Percentiles rank a stretch among this genome's conserved stretches.
These are phyloP conservation scores for Colletotrichum brevisporum DNA, from an alignment of 2,329 filamentous ascomycete species.

Conservation along the genomic window DNA sequence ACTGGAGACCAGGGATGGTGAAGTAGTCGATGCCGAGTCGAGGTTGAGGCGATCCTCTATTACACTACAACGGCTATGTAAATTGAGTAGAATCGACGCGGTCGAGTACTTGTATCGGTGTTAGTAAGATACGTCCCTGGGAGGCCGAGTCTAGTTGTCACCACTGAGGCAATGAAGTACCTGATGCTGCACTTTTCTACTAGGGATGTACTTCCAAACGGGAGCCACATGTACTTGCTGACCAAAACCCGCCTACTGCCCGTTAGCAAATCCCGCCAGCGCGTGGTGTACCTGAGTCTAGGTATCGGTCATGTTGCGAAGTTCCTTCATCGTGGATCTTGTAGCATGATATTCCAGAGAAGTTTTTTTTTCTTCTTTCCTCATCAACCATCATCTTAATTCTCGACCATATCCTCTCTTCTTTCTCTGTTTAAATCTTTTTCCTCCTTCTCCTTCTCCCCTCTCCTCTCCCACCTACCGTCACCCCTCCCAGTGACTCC, in stretches of 20 bases:
- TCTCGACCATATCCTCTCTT: conserved; percentile 23
- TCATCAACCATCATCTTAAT: conserved; percentile 26
- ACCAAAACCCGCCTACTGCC: no score
- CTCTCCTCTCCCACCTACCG: conserved; percentile 20
- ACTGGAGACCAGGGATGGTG: conserved; percentile 36
- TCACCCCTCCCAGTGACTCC: conserved; percentile 3
- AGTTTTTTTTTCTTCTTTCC: conserved; percentile 29
- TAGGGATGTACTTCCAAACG: no score
- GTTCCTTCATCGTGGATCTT: conserved; percentile 37
- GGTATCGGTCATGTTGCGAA: conserved; percentile 7
- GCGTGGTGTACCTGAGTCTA: no score
- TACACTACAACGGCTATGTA: no score
- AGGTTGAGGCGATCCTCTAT: conserved; percentile 20
- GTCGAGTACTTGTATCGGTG: no score
- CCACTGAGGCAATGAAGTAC: no score
- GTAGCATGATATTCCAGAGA: conserved; percentile 3
- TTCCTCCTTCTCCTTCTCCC: conserved; percentile 26
- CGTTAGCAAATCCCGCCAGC: neutral
- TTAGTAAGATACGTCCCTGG: no score
- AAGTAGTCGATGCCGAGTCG: conserved; percentile 5
- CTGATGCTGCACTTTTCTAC: no score
- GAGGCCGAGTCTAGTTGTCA: no score
- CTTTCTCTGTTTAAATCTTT: conserved; percentile 31
- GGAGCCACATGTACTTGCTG: no score
- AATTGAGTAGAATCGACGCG: no score